phyloP scores from a whole-genome alignment of 1,139 yeast species.

The Candida freyschussii region DNA sequence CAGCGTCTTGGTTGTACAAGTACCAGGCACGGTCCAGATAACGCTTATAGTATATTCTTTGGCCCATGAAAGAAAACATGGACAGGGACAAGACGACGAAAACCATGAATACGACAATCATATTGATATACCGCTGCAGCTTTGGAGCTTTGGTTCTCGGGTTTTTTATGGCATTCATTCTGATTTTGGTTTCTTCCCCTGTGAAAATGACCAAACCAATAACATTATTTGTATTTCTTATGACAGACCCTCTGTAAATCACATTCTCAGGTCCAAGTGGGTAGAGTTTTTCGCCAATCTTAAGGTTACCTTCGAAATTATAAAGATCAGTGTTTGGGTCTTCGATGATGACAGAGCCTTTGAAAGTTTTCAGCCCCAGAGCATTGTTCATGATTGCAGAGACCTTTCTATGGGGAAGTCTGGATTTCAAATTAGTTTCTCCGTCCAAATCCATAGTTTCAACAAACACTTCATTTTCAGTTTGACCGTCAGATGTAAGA shows the following conservation, averaged over 20 bases:
- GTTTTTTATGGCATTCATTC: constrained; percentile 89
- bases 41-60: constrained; percentile 46
- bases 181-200: constrained; percentile 92
- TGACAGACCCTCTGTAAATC: constrained; percentile 80
- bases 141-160: constrained; percentile 94
- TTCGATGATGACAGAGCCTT: constrained; percentile 62
- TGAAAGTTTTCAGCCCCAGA: constrained; percentile 44
- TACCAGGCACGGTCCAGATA: constrained; percentile 66
- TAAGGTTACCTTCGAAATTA: constrained; percentile 79
- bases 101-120: constrained; percentile 85
- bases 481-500: constrained; percentile 59
- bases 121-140: constrained; percentile 74
- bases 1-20: constrained; percentile 64
- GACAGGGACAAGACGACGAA: constrained; percentile 68
- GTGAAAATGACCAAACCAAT: constrained; percentile 84
- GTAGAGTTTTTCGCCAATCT: constrained; percentile 29
- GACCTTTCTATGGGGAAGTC: constrained; percentile 60
- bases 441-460: constrained; percentile 99
- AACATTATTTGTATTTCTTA: constrained; percentile 72
- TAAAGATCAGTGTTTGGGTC: constrained; percentile 90
- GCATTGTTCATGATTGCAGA: constrained; percentile 46
- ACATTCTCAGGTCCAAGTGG: constrained; percentile 80
- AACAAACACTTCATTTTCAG: constrained; percentile 66
- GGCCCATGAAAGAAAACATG: constrained; percentile 78
- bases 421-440: constrained; percentile 83